These are phyloP conservation scores for Alternaria tenuissima DNA, from an alignment of 2,329 filamentous ascomycete species.

Conservation along the genomic window DNA sequence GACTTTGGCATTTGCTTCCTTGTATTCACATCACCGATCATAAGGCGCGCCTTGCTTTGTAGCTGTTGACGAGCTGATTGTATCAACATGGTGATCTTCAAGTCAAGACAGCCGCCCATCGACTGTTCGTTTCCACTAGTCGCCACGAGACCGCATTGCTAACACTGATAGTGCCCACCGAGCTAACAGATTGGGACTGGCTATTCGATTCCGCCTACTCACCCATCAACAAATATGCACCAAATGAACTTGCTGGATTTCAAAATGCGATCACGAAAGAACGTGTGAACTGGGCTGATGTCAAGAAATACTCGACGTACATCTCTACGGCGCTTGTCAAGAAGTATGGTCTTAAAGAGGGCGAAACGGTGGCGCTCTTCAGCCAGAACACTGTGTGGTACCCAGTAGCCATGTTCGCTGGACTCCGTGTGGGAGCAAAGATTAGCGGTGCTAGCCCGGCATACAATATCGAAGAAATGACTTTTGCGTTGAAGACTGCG, in stretches of 20 bases:
- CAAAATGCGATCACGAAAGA: conserved; percentile 68
- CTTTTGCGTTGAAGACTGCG: conserved; percentile 67
- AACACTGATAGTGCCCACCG: conserved; percentile 57
- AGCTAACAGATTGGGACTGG: conserved; percentile 68
- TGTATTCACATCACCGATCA: not conserved
- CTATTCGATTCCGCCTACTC: conserved; percentile 66
- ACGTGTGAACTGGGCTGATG: conserved; percentile 64
- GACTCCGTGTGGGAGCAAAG: conserved; percentile 63
- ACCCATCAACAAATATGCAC: conserved; percentile 53
- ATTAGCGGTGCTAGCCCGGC: conserved; percentile 70
- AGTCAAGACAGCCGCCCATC: conserved; percentile 54
- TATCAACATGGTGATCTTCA: conserved; percentile 51
- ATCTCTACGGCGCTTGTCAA: conserved; percentile 68
- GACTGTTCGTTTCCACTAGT: conserved; percentile 42
- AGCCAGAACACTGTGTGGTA: conserved; percentile 73
- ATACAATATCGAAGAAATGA: conserved; percentile 74
- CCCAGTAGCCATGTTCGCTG: conserved; percentile 68
- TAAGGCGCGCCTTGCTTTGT: not conserved
- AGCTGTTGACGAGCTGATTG: not conserved
- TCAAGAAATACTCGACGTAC: conserved; percentile 65
- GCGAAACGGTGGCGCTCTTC: conserved; percentile 68
- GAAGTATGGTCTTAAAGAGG: conserved; percentile 62
- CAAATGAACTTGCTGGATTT: conserved; percentile 59
- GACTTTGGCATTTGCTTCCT: not conserved
- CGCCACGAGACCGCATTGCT: conserved; percentile 2